phyloP scores from a whole-genome alignment of 345 rosid genomes.

The Zanthoxylum bungeanum region DNA sequence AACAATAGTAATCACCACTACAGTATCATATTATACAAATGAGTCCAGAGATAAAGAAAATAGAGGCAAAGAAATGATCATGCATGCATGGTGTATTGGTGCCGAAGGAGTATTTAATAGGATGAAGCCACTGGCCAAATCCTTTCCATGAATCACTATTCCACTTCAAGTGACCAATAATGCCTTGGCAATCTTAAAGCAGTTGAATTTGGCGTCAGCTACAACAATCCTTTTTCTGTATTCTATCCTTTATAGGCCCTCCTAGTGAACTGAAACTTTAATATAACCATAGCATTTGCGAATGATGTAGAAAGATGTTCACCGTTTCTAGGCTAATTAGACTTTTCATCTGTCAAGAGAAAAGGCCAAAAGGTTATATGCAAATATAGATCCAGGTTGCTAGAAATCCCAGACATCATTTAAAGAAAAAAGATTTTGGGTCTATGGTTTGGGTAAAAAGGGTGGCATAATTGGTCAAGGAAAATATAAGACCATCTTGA shows the following conservation, averaged over 20 bases:
- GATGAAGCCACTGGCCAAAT: background rate
- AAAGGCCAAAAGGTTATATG: background rate
- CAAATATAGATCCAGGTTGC: background rate
- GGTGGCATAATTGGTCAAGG: background rate
- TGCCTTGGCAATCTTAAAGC: conserved; percentile 1
- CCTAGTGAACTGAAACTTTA: background rate
- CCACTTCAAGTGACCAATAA: background rate
- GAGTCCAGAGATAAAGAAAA: background rate
- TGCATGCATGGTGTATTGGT: background rate
- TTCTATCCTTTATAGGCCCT: background rate
- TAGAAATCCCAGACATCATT: background rate
- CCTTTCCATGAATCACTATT: background rate
- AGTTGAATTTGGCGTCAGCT: background rate
- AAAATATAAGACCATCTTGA: background rate
- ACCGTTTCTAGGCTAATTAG: background rate
- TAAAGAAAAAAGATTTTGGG: background rate
- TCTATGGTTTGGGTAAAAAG: background rate
- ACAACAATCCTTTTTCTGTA: background rate
- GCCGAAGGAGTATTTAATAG: background rate
- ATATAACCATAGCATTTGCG: background rate
- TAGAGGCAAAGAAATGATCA: background rate
- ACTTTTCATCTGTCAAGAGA: background rate
- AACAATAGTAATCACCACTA: background rate
- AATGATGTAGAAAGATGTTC: background rate
- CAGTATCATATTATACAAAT: background rate